Evolutionary conservation across 225 moss, liverwort and hornwort species (phyloP), one percentile per base, ranked within the genome.

Genomic region (Polytrichum commune): DNA sequence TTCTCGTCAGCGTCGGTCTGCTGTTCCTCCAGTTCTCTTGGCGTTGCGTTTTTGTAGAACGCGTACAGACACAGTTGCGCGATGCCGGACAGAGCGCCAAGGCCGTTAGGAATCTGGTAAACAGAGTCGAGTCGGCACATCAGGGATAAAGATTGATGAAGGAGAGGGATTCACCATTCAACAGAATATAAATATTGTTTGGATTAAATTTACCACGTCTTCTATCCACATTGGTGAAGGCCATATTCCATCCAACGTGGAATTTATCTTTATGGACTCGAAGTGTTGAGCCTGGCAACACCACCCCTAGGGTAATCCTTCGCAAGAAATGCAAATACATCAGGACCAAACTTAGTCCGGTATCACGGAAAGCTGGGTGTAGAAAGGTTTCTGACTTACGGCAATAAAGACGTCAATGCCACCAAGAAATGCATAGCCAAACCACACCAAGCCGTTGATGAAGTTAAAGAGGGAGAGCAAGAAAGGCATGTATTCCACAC

Each of bases 401-500:
- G 81, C 72, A 65, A 90, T 75, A 76, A 79, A 90, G 74, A 90
- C 58, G 72, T 90, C 88, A 4, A 83, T 30, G 26, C 69, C 60
- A 0, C 75, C 86, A 5, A 90, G 16, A 3, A 90, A 69, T 8
- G 85, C 88, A 61, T 83, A 90, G 18, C 76, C 78, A 46, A 77
- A 77, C 90, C 90, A 90, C 29, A 83, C 80, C 10, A 67, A 58
- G 25, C 88, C 85, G 30, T 88, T 86, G 60, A 88, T 27, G 66
- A 90, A 77, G 67, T 81, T 88, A 75, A 88, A 85, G 1, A 85
- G 66, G 53, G 85, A 86, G 6, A 90, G 76, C 53, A 83, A 26
- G 61, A 90, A 85, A 27, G 88, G 90, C 90, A 90, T 90, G 67
- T 79, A 86, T 53, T 88, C 75, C 73, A 90, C 90, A 67, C 88